phyloP scores from a whole-genome alignment of 1,139 yeast genomes.

The Arxiozyma heterogenica region DNA sequence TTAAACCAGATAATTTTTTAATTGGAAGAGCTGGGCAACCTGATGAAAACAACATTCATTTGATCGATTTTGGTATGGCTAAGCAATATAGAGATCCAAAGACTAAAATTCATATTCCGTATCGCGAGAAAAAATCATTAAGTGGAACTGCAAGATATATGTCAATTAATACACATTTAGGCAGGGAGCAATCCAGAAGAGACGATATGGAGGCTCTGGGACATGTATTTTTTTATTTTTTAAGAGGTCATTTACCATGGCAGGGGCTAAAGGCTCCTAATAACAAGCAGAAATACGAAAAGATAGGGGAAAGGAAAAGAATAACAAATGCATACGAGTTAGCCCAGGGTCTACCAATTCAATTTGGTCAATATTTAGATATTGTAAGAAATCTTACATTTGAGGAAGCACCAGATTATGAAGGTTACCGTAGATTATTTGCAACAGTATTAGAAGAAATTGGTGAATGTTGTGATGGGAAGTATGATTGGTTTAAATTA shows the following conservation, averaged over 20 bases:
- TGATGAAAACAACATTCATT: slow-evolving; percentile 75
- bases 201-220: slow-evolving; percentile 96
- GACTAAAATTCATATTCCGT: slow-evolving; percentile 91
- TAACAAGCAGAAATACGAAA: slow-evolving; percentile 73
- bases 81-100: slow-evolving; percentile 93
- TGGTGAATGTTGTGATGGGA: slow-evolving; percentile 48
- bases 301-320: slow-evolving; percentile 71
- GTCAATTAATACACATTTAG: slow-evolving; percentile 89
- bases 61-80: slow-evolving; percentile 95
- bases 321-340: slow-evolving; percentile 61
- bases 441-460: slow-evolving; percentile 55
- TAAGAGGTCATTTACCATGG: slow-evolving; percentile 96
- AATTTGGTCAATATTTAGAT: slow-evolving; percentile 68
- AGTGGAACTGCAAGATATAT: slow-evolving; percentile 98
- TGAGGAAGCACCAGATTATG: slow-evolving; percentile 73
- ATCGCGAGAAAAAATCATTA: slow-evolving; percentile 88
- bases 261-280: slow-evolving; percentile 91
- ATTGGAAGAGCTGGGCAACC: slow-evolving; percentile 82
- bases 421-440: slow-evolving; percentile 57
- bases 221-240: slow-evolving; percentile 86
- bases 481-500: slow-evolving; percentile 78
- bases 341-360: slow-evolving; percentile 62
- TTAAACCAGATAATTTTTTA: slow-evolving; percentile 89
- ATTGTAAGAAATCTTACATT: slow-evolving; percentile 63
- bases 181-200: slow-evolving; percentile 92